Evolutionary conservation across 2,329 filamentous ascomycete species (phyloP).

Genomic region (Fusarium proliferatum): DNA sequence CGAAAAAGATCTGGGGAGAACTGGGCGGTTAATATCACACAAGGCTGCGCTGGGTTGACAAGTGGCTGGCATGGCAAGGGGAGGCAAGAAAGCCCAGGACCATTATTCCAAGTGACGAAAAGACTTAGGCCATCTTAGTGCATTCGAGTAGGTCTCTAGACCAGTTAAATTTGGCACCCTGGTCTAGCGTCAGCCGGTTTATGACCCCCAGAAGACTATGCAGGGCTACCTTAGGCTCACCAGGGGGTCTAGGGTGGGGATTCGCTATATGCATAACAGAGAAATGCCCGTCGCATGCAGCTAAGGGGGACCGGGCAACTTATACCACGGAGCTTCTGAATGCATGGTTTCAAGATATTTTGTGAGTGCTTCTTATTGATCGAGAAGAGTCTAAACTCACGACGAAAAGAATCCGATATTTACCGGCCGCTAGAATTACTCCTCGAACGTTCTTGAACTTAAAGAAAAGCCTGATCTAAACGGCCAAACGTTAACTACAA

Average conservation of each 20-base stretch:
- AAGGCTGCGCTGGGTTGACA: conserved; percentile 28
- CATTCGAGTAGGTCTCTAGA: background rate
- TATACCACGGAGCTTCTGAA: conserved; percentile 1
- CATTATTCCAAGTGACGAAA: background rate
- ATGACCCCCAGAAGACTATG: background rate
- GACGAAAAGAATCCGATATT: background rate
- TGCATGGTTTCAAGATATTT: background rate
- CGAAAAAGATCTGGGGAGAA: conserved; percentile 24
- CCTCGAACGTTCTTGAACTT: background rate
- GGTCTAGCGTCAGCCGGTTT: background rate
- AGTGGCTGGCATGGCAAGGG: conserved; percentile 21
- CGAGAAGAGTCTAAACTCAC: background rate
- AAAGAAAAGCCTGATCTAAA: background rate
- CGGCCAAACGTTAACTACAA: background rate
- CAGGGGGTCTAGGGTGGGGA: background rate
- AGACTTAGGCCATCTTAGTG: background rate
- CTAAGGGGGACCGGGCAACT: conserved; percentile 40
- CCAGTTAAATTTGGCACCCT: background rate
- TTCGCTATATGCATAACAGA: conserved; percentile 42
- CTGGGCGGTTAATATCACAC: conserved; percentile 32
- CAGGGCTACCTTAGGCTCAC: conserved; percentile 12
- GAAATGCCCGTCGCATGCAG: conserved; percentile 11
- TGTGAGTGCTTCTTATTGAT: background rate
- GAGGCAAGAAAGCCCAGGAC: background rate
- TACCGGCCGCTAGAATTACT: background rate